Evolutionary conservation across 1,139 yeast genomes (phyloP).

Genomic region (Nematodospora anomalae): DNA sequence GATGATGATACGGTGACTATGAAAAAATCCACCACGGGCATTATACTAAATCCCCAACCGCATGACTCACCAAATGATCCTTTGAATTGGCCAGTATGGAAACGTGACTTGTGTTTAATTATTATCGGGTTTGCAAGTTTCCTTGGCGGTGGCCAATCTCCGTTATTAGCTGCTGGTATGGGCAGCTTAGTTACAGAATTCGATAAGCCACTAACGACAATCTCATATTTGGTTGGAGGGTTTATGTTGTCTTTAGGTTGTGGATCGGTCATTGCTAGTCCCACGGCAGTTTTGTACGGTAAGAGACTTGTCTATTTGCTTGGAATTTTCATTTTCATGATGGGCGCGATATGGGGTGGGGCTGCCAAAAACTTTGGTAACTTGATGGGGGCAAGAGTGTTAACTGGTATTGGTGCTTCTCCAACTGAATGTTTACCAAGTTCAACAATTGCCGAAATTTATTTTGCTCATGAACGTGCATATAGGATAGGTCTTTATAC

Average conservation of each 20-base stretch:
- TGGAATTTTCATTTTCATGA: conserved; percentile 51
- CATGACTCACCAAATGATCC: conserved; percentile 78
- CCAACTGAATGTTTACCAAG: conserved; percentile 65
- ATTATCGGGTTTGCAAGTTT: conserved; percentile 60
- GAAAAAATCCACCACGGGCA: conserved; percentile 50
- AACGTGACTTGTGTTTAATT: conserved; percentile 52
- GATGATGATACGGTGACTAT: conserved; percentile 20
- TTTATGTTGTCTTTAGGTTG: conserved; percentile 60
- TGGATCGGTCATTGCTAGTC: conserved; percentile 60
- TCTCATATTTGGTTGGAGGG: conserved; percentile 59
- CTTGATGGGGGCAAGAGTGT: conserved; percentile 56
- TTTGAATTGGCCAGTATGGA: conserved; percentile 67
- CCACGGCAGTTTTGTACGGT: conserved; percentile 61
- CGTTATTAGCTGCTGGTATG: conserved; percentile 61
- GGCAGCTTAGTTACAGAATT: conserved; percentile 43
- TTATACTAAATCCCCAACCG: conserved; percentile 72
- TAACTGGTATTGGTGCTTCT: conserved; percentile 60
- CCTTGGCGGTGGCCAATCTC: conserved; percentile 64
- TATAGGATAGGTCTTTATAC: conserved; percentile 64
- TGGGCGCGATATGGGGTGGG: conserved; percentile 58
- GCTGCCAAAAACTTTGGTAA: conserved; percentile 48
- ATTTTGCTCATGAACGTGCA: conserved; percentile 65
- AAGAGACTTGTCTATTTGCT: conserved; percentile 54
- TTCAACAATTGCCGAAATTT: conserved; percentile 63
- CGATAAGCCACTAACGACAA: conserved; percentile 37